phyloP scores from a whole-genome alignment of 116 monocot genomes.

The Dioscorea cayenensis region DNA sequence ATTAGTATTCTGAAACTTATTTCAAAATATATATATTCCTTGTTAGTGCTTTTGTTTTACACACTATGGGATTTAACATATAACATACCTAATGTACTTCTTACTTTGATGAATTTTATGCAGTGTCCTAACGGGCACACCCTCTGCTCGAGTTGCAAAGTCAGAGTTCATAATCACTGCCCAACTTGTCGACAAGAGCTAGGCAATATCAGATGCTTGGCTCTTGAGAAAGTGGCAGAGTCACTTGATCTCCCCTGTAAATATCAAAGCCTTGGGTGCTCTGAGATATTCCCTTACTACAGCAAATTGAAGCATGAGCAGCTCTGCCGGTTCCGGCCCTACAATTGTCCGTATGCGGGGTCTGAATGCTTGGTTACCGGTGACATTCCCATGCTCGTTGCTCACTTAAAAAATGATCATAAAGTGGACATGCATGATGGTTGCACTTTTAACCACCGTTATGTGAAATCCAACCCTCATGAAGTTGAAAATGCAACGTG shows the following conservation, averaged over 20 bases:
- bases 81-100: too few relatives aligned
- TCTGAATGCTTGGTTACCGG: conserved; percentile 47
- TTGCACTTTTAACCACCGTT: conserved; percentile 56
- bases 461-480: conserved; percentile 50
- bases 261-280: conserved; percentile 34
- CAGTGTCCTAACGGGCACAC: conserved; percentile 67
- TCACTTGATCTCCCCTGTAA: conserved; percentile 49
- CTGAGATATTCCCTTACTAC: conserved; percentile 42
- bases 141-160: conserved; percentile 47
- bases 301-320: conserved; percentile 46
- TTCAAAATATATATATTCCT: too few relatives aligned
- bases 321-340: conserved; percentile 42
- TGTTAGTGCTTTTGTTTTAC: too few relatives aligned
- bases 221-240: conserved; percentile 57
- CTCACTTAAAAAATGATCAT: conserved; percentile 47
- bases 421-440: conserved; percentile 62
- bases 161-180: conserved; percentile 40
- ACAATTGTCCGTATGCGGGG: conserved; percentile 52
- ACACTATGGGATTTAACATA: too few relatives aligned
- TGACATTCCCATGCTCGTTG: conserved; percentile 39
- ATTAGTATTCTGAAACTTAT: too few relatives aligned
- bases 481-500: conserved; percentile 63
- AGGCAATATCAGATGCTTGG: conserved; percentile 54
- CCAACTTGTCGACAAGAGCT: conserved; percentile 51
- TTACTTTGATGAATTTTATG: not conserved